Conservation (phyloP, 2,329 filamentous ascomycete species). For the Capronia epimyces region DNA sequence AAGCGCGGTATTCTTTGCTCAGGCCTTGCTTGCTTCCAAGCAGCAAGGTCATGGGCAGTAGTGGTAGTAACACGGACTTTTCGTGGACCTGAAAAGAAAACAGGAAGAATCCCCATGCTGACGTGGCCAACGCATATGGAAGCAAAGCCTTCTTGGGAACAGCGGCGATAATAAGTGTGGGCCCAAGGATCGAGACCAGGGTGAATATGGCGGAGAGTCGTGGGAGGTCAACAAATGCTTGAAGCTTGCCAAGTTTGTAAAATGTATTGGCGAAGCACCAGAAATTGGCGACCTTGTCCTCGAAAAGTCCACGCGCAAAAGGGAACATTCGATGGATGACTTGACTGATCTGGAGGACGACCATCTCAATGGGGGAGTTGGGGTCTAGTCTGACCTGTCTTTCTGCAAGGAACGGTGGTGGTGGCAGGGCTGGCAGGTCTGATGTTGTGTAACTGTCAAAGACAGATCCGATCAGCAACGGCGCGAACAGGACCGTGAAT, state of each 20-base stretch:
- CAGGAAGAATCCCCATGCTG: constrained; percentile 94
- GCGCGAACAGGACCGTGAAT: constrained; percentile 70
- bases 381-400: constrained; percentile 54
- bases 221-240: constrained; percentile 62
- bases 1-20: constrained; percentile 68
- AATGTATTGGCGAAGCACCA: constrained; percentile 81
- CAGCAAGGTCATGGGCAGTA: constrained; percentile 88
- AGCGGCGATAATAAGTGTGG: constrained; percentile 73
- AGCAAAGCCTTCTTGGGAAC: constrained; percentile 71
- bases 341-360: constrained; percentile 73
- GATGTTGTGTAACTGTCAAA: constrained; percentile 64
- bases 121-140: constrained; percentile 72
- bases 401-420: constrained; percentile 59
- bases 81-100: constrained; percentile 98
- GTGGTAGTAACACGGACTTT: constrained; percentile 87
- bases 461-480: constrained; percentile 65
- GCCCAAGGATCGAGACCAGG: constrained; percentile 67
- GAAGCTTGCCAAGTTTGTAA: constrained; percentile 73
- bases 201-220: constrained; percentile 70
- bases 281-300: constrained; percentile 97
- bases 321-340: constrained; percentile 90
- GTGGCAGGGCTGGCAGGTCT: constrained; percentile 53
- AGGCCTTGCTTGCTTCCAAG: constrained; percentile 74
- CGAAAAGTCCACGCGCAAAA: constrained; percentile 90
- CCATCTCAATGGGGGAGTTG: constrained; percentile 65